phyloP scores from a whole-genome alignment of 2,329 filamentous ascomycete species.

The Verruconis gallopava region DNA sequence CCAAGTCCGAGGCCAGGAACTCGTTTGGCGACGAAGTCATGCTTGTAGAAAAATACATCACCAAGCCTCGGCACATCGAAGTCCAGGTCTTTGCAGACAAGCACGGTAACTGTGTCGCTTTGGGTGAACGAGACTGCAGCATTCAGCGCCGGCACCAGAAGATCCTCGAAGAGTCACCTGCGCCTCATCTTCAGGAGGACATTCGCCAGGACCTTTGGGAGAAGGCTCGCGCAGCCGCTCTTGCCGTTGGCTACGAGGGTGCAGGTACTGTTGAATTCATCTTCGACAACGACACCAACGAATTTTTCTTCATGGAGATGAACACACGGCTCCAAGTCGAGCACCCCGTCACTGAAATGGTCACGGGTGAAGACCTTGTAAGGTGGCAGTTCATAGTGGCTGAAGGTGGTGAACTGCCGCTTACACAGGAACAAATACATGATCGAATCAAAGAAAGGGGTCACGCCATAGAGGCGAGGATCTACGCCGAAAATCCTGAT shows the following conservation, averaged over 20 bases:
- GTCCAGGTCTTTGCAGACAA: slow-evolving; percentile 55
- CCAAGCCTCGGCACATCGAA: slow-evolving; percentile 52
- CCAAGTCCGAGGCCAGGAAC: slow-evolving; percentile 50
- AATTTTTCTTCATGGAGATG: slow-evolving; percentile 63
- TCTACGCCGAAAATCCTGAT: slow-evolving; percentile 91
- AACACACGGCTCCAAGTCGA: slow-evolving; percentile 85
- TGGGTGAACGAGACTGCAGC: slow-evolving; percentile 54
- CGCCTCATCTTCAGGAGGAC: slow-evolving; percentile 45
- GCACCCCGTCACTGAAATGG: slow-evolving; percentile 82
- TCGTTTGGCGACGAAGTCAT: slow-evolving; percentile 56
- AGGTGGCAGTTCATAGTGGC: slow-evolving; percentile 92
- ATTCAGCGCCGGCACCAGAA: slow-evolving; percentile 55
- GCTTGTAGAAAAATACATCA: slow-evolving; percentile 56
- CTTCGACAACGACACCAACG: slow-evolving; percentile 52
- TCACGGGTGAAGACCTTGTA: slow-evolving; percentile 67
- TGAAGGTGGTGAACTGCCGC: slow-evolving; percentile 51
- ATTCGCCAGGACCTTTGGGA: slow-evolving; percentile 52
- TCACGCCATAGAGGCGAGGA: slow-evolving; percentile 86
- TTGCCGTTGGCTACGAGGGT: slow-evolving; percentile 52
- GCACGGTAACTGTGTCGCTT: slow-evolving; percentile 49
- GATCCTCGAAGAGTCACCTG: slow-evolving; percentile 53
- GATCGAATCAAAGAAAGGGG: slow-evolving; percentile 60
- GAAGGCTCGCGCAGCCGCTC: slow-evolving; percentile 48
- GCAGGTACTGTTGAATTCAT: slow-evolving; percentile 58
- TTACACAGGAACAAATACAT: slow-evolving; percentile 53